phyloP scores from a whole-genome alignment of 768 basidiomycete genomes.

The Termitomyces sp. region DNA sequence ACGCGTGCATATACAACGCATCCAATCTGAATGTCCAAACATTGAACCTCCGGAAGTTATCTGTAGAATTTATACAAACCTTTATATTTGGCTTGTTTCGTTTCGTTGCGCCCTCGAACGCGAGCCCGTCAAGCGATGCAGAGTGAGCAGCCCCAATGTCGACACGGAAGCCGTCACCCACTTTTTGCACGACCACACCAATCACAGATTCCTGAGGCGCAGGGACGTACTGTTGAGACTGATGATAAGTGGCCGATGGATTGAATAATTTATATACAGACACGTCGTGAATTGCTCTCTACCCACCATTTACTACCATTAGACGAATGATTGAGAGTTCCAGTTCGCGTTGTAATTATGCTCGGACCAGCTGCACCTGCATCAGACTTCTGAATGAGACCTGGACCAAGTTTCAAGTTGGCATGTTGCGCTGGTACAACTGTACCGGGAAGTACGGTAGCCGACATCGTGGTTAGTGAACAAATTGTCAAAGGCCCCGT shows the following conservation, averaged over 20 bases:
- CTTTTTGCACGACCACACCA: constrained; percentile 72
- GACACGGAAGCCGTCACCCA: constrained; percentile 89
- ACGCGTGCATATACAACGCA: constrained; percentile 88
- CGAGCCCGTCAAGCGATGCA: constrained; percentile 82
- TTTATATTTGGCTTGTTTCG: constrained; percentile 92
- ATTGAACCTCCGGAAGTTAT: neutral
- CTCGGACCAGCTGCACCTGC: constrained; percentile 23
- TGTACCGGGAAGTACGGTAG: constrained; percentile 80
- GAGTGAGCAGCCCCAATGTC: constrained; percentile 89
- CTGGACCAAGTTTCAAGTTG: constrained; percentile 85
- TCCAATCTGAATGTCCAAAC: constrained; percentile 60
- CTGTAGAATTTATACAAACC: constrained; percentile 33
- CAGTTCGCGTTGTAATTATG: constrained; percentile 63
- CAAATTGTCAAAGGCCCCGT: constrained; percentile 3
- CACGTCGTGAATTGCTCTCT: constrained; percentile 80
- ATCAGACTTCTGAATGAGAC: constrained; percentile 50
- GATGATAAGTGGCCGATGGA: constrained; percentile 1
- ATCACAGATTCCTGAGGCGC: constrained; percentile 87
- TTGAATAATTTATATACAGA: constrained; percentile 34
- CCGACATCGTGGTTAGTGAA: constrained; percentile 36
- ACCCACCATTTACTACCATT: constrained; percentile 86
- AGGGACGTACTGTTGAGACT: constrained; percentile 70
- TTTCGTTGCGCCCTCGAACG: constrained; percentile 96
- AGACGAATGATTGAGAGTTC: constrained; percentile 59
- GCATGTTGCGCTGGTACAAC: constrained; percentile 65